Conservation (phyloP, 2,329 filamentous ascomycete species). For the Venturia aucupariae region DNA sequence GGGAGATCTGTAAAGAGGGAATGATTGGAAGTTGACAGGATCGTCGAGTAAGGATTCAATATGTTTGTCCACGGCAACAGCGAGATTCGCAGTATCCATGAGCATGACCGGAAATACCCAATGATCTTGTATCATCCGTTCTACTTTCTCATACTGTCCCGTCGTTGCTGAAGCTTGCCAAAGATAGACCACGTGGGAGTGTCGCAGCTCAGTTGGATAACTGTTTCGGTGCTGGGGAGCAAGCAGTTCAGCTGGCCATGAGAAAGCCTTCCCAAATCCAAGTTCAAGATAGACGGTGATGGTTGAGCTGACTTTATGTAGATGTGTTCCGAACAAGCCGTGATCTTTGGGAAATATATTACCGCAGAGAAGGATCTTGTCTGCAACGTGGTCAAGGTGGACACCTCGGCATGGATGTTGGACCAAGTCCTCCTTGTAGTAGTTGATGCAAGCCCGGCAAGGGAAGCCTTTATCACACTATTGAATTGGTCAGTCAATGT, state of each 20-base stretch:
- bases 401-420: conserved; percentile 29
- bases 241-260: neutral
- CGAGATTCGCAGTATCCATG: conserved; percentile 20
- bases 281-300: conserved; percentile 13
- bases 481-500: neutral
- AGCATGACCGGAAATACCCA: conserved; percentile 28
- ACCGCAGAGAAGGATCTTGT: conserved; percentile 1
- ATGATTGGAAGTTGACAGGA: conserved; percentile 23
- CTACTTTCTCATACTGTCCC: neutral
- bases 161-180: conserved; percentile 20
- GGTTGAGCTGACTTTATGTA: neutral
- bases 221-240: neutral
- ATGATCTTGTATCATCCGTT: conserved; percentile 19
- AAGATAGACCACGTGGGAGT: conserved; percentile 29
- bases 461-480: conserved; percentile 31
- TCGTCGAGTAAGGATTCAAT: conserved; percentile 25
- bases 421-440: conserved; percentile 29
- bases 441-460: conserved; percentile 29
- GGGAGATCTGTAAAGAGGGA: conserved; percentile 27
- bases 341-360: conserved; percentile 10
- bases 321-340: neutral
- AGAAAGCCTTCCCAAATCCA: conserved; percentile 12
- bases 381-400: conserved; percentile 23
- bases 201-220: conserved; percentile 18
- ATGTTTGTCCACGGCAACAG: conserved; percentile 23